Conservation (phyloP, 2,329 filamentous ascomycete species). For the Stylonectria norvegica region DNA sequence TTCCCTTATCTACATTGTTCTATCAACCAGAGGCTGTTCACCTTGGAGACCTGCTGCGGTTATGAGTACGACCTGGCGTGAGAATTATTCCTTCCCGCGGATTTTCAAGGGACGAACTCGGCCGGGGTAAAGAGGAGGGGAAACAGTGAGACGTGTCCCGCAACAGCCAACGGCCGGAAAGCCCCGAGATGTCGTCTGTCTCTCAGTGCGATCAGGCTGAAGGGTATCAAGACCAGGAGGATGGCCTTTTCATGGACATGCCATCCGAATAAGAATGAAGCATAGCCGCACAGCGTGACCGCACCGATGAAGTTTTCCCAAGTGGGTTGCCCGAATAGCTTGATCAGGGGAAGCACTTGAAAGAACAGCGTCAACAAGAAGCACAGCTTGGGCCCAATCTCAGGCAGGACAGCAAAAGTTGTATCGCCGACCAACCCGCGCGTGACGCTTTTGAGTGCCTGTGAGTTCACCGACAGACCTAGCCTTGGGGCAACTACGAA, state of each 20-base stretch:
- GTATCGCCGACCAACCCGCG: conserved; percentile 91
- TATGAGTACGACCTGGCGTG: too few species aligned
- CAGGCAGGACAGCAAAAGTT: conserved; percentile 86
- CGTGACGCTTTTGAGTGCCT: conserved; percentile 83
- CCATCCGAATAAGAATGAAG: conserved; percentile 97
- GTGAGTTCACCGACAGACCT: conserved; percentile 67
- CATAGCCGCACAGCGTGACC: conserved; percentile 89
- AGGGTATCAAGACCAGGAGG: conserved; percentile 88
- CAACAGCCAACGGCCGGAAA: conserved; percentile 86
- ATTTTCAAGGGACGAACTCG: too few species aligned
- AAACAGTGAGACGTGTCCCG: conserved; percentile 92
- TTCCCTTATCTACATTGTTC: too few species aligned
- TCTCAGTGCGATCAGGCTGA: conserved; percentile 85
- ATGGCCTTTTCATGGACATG: conserved; percentile 98
- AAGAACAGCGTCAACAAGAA: conserved; percentile 81
- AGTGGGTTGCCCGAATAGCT: conserved; percentile 74
- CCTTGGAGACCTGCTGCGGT: too few species aligned
- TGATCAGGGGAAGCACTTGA: conserved; percentile 74
- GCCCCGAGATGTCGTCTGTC: conserved; percentile 88
- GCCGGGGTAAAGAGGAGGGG: conserved; percentile 87
- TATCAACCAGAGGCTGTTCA: too few species aligned
- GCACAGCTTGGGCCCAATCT: conserved; percentile 75
- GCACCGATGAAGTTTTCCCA: conserved; percentile 90
- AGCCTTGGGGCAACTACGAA: conserved; percentile 72
- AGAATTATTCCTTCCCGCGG: too few species aligned